A percentile compares a stretch with the other conserved stretches of the same genome.
Conservation (phyloP, 2,329 filamentous ascomycete species). For the Claviceps citrina region DNA sequence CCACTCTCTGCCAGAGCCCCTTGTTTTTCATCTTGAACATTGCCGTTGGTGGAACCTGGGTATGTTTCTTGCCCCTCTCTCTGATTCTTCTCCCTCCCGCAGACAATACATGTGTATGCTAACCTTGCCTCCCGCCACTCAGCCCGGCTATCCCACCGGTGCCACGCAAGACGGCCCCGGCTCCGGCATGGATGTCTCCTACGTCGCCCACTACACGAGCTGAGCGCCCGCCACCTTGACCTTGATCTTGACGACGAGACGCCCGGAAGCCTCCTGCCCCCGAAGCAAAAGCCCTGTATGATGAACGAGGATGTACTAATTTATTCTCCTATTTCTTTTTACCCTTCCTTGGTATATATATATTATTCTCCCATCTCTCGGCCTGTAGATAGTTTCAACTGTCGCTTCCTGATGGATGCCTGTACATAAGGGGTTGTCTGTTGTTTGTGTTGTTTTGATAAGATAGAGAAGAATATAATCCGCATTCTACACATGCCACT, state of each 20-base stretch:
- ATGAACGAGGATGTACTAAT: too few relatives aligned
- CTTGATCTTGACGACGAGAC: too few relatives aligned
- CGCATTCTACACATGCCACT: too few relatives aligned
- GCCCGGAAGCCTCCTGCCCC: too few relatives aligned
- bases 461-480: too few relatives aligned
- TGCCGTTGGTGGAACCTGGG: constrained; percentile 38
- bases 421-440: constrained; percentile 5
- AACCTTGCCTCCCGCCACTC: constrained; percentile 1
- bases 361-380: too few relatives aligned
- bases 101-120: not conserved
- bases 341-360: constrained; percentile 7
- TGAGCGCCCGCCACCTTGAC: not conserved
- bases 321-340: not conserved
- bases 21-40: constrained; percentile 39
- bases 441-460: too few relatives aligned
- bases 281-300: too few relatives aligned
- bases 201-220: constrained; percentile 28
- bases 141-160: constrained; percentile 34
- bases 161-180: constrained; percentile 30
- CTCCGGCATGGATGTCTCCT: constrained; percentile 36
- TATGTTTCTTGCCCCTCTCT: constrained; percentile 18
- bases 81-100: not conserved
- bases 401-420: constrained; percentile 1
- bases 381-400: too few relatives aligned
- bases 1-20: constrained; percentile 31